phyloP scores from a whole-genome alignment of 257 asterid genomes.

The Vinca minor region DNA sequence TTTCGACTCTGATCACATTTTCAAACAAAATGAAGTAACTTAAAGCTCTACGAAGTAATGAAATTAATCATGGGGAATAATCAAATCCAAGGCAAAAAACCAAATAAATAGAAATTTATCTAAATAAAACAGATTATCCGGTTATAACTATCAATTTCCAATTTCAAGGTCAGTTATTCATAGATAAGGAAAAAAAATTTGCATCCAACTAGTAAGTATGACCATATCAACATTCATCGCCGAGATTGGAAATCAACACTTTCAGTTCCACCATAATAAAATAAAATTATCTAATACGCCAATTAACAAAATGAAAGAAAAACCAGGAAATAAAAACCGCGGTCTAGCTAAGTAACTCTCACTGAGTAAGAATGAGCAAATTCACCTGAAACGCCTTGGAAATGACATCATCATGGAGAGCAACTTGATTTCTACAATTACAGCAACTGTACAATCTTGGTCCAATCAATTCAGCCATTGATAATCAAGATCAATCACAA shows the following conservation, averaged over 20 bases:
- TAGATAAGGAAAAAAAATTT: neutral
- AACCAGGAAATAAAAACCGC: too few relatives aligned
- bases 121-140: too few relatives aligned
- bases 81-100: neutral
- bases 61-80: neutral
- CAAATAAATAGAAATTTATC: neutral
- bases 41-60: neutral
- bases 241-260: neutral
- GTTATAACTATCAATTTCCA: neutral
- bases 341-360: neutral
- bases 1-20: neutral
- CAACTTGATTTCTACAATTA: conserved; percentile 48
- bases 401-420: conserved; percentile 70
- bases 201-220: neutral
- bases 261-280: neutral
- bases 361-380: neutral
- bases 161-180: neutral
- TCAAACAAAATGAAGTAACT: neutral
- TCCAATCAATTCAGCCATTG: conserved; percentile 43
- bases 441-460: conserved; percentile 59
- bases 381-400: conserved; percentile 86
- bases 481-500: conserved; percentile 20
- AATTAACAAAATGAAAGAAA: neutral
- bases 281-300: conserved; percentile 4
- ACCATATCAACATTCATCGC: neutral